phyloP scores from a whole-genome alignment of 768 basidiomycete genomes.

The Boletus barrowsii region DNA sequence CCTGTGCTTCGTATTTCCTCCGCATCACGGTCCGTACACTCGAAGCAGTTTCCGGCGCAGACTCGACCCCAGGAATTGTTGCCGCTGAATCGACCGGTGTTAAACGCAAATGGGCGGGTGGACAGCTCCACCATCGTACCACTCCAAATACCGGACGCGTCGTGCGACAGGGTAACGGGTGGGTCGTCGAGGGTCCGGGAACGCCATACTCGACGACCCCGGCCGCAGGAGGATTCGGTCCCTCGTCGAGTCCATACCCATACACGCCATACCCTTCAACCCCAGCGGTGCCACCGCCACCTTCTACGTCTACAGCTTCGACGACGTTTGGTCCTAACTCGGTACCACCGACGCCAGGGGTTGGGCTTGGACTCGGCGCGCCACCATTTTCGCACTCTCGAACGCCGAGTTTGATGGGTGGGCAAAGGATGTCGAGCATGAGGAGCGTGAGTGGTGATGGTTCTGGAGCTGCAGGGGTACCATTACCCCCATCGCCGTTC shows the following conservation, averaged over 20 bases:
- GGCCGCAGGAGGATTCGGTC: conserved; percentile 25
- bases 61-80: conserved; percentile 55
- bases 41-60: conserved; percentile 54
- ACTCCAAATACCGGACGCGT: conserved; percentile 36
- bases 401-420: conserved; percentile 23
- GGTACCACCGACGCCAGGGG: conserved; percentile 25
- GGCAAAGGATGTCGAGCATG: conserved; percentile 1
- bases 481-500: conserved; percentile 24
- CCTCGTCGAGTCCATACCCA: conserved; percentile 24
- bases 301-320: conserved; percentile 25
- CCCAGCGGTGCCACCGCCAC: neutral
- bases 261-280: conserved; percentile 32
- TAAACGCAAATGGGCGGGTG: conserved; percentile 67
- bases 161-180: conserved; percentile 55
- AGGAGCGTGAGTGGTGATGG: conserved; percentile 16
- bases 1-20: conserved; percentile 77
- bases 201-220: conserved; percentile 40
- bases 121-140: conserved; percentile 57
- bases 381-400: conserved; percentile 21
- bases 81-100: conserved; percentile 64
- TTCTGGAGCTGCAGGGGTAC: conserved; percentile 5
- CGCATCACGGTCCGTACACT: conserved; percentile 61
- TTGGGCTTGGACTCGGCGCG: conserved; percentile 30
- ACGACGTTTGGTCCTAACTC: conserved; percentile 30
- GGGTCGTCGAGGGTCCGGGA: conserved; percentile 51